Conservation (phyloP, 371 early-diverging fungal genomes). For the Rhizopus sp. region DNA sequence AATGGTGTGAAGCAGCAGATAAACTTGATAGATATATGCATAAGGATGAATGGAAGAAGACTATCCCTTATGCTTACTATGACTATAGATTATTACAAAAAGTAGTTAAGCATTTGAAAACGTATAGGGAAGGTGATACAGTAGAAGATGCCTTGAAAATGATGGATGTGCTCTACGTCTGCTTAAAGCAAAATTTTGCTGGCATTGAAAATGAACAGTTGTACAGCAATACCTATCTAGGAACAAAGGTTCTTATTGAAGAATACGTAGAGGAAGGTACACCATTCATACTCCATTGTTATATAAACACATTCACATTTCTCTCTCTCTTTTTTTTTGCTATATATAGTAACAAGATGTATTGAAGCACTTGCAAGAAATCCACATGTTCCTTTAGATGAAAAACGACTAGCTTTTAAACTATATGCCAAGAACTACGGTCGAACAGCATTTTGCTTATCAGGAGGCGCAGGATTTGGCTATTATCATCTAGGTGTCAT, state of each 20-base stretch:
- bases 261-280: constrained; percentile 79
- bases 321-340: no score
- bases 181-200: constrained; percentile 78
- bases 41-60: constrained; percentile 74
- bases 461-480: constrained; percentile 90
- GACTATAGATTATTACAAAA: constrained; percentile 71
- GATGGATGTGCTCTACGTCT: constrained; percentile 60
- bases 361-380: constrained; percentile 65
- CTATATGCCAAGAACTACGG: constrained; percentile 81
- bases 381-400: constrained; percentile 45
- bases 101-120: constrained; percentile 54
- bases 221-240: constrained; percentile 76
- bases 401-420: constrained; percentile 74
- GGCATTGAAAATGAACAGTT: constrained; percentile 78
- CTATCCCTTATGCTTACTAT: constrained; percentile 64
- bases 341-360: constrained; percentile 55
- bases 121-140: constrained; percentile 33
- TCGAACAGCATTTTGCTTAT: constrained; percentile 84
- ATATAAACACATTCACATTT: no score
- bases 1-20: constrained; percentile 75
- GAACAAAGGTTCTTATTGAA: constrained; percentile 79
- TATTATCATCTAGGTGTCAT: constrained; percentile 81
- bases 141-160: constrained; percentile 38
- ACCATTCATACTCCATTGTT: not conserved
- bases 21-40: constrained; percentile 69